Conservation (phyloP, 352 stramenopile genomes). For the Pythium myriotylum region DNA sequence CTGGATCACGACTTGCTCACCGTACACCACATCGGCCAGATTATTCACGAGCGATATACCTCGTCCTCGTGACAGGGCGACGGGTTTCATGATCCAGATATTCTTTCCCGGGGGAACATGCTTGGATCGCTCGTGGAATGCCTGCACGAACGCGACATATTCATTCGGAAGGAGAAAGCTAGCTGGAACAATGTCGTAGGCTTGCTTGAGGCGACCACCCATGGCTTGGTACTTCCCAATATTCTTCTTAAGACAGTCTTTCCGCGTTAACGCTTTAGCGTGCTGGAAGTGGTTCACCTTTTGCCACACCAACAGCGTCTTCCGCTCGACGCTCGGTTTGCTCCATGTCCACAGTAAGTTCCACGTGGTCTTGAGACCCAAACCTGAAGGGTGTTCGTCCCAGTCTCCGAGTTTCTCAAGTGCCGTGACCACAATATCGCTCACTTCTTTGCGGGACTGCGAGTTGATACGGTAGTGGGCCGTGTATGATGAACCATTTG, state of each 20-base stretch:
- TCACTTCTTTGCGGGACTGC: slow-evolving; percentile 73
- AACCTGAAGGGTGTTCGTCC: slow-evolving; percentile 74
- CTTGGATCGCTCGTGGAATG: slow-evolving; percentile 65
- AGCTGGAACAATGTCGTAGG: slow-evolving; percentile 90
- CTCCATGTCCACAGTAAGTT: slow-evolving; percentile 93
- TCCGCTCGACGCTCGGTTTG: slow-evolving; percentile 80
- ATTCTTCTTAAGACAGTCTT: slow-evolving; percentile 93
- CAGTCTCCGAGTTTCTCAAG: slow-evolving; percentile 60
- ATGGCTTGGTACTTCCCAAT: slow-evolving; percentile 64
- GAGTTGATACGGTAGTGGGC: slow-evolving; percentile 86
- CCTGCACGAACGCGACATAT: slow-evolving; percentile 89
- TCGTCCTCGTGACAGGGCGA: slow-evolving; percentile 88
- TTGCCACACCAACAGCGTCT: slow-evolving; percentile 90
- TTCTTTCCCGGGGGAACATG: slow-evolving; percentile 53
- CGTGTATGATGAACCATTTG: slow-evolving; percentile 30
- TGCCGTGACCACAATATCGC: slow-evolving; percentile 75
- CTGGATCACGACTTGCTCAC: slow-evolving; percentile 87
- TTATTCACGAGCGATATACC: slow-evolving; percentile 93
- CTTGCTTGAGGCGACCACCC: slow-evolving; percentile 52
- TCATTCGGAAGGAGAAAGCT: slow-evolving; percentile 95
- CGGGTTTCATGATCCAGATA: slow-evolving; percentile 95
- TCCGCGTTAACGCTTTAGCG: slow-evolving; percentile 90
- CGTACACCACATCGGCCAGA: slow-evolving; percentile 88
- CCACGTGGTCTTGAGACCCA: slow-evolving; percentile 90
- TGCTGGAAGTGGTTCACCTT: slow-evolving; percentile 95